A percentile compares a stretch with the other conserved stretches of the same genome.
Evolutionary conservation across 2,329 filamentous ascomycete species (phyloP).

Genomic region (Colletotrichum brevisporum): DNA sequence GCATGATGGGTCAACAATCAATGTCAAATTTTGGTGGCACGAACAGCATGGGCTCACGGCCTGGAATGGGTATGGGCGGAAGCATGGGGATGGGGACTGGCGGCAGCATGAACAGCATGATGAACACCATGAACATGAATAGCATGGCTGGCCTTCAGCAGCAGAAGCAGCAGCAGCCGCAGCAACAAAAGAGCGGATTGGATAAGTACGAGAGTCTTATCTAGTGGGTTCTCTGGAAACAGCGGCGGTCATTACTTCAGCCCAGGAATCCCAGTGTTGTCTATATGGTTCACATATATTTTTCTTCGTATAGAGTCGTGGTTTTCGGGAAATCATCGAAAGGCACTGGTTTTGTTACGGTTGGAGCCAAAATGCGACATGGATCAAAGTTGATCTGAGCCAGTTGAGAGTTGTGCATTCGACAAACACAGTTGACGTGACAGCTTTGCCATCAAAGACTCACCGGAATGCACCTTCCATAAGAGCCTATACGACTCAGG

Average conservation of each 20-base stretch:
- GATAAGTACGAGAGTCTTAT: constrained; percentile 79
- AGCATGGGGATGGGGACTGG: constrained; percentile 48
- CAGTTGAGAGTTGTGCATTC: background rate
- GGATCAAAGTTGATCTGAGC: background rate
- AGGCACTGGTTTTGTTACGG: background rate
- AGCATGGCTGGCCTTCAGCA: constrained; percentile 44
- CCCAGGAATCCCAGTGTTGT: constrained; percentile 25
- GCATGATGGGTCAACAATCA: constrained; percentile 35
- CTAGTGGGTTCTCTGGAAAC: constrained; percentile 50
- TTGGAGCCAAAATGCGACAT: background rate
- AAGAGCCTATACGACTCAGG: constrained; percentile 18
- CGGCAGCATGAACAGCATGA: constrained; percentile 47
- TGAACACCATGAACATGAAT: constrained; percentile 45
- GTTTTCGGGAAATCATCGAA: background rate
- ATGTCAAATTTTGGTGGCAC: constrained; percentile 29
- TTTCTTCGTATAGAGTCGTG: constrained; percentile 11
- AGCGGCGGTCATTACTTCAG: constrained; percentile 5
- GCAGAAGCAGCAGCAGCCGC: constrained; percentile 49
- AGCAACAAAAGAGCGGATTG: constrained; percentile 66
- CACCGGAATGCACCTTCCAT: background rate
- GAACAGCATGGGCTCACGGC: constrained; percentile 38
- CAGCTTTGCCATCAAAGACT: no score
- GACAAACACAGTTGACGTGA: constrained; percentile 2
- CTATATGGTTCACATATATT: constrained; percentile 18
- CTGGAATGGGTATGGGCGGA: constrained; percentile 35